Conservation (phyloP, 75 land plant genomes). For the Picea sitchensis region DNA sequence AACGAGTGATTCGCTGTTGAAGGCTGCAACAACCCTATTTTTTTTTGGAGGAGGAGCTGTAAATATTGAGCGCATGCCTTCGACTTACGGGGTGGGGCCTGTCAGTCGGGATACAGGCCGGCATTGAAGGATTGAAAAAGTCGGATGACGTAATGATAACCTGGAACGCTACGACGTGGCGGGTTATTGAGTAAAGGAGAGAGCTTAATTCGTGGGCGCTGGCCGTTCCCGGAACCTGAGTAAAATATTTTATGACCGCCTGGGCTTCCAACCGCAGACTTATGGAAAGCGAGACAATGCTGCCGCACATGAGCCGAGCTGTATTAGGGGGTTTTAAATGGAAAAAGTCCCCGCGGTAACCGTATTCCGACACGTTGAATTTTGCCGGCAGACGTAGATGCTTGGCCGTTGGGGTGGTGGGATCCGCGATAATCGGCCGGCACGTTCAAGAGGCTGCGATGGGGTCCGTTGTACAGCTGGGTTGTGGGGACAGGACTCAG, state of each 20-base stretch:
- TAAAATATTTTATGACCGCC: not conserved
- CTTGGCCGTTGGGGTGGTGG: slow-evolving; percentile 9
- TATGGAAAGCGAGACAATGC: slow-evolving; percentile 11
- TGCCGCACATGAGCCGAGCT: slow-evolving; percentile 12
- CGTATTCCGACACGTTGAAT: not conserved
- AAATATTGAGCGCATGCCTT: no score
- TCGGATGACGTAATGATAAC: not conserved
- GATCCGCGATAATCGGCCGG: slow-evolving; percentile 40
- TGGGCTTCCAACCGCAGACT: slow-evolving; percentile 8
- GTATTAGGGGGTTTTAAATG: not conserved
- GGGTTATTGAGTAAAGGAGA: not conserved
- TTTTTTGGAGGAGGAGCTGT: no score
- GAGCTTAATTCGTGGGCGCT: slow-evolving; percentile 10
- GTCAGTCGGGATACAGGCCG: slow-evolving; percentile 11
- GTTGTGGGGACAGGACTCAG: not conserved
- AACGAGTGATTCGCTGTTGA: no score
- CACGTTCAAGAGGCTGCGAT: slow-evolving; percentile 32
- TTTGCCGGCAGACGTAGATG: slow-evolving; percentile 4
- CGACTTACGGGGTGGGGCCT: not conserved
- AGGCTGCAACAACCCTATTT: no score
- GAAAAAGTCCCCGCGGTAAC: not conserved
- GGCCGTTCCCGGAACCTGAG: slow-evolving; percentile 1
- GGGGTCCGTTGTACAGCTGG: slow-evolving; percentile 44
- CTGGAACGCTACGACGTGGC: slow-evolving; percentile 5
- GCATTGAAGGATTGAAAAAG: slow-evolving; percentile 11